Conservation (phyloP, 495 filamentous ascomycete genomes). For the Tetracladium marchalianum region DNA sequence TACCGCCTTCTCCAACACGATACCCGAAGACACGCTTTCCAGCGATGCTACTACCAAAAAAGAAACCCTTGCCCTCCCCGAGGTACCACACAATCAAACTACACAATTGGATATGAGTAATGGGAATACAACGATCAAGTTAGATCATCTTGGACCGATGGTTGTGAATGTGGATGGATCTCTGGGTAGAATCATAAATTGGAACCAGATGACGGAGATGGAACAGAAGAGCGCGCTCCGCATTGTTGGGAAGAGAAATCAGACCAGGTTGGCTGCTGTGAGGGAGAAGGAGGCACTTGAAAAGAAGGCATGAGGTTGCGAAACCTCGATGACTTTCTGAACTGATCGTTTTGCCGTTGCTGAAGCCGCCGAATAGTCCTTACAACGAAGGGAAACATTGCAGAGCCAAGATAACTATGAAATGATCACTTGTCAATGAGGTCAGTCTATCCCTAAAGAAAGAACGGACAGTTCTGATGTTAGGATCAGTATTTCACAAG, state of each 20-base stretch:
- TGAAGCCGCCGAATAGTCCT: no score
- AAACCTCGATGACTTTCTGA: no score
- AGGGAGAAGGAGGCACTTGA: slow-evolving; percentile 22
- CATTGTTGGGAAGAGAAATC: slow-evolving; percentile 53
- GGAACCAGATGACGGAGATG: slow-evolving; percentile 53
- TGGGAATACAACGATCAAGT: slow-evolving; percentile 31
- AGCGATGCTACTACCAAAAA: not conserved
- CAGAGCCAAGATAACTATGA: no score
- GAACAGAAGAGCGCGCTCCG: slow-evolving; percentile 53
- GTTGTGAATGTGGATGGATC: slow-evolving; percentile 60
- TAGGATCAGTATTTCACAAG: no score
- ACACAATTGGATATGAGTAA: slow-evolving; percentile 37
- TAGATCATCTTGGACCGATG: slow-evolving; percentile 55
- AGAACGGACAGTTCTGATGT: no score
- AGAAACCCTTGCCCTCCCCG: slow-evolving; percentile 17
- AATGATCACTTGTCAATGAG: no score
- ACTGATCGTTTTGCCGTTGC: no score
- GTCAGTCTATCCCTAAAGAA: no score
- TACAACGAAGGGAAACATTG: no score
- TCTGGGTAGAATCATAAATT: slow-evolving; percentile 55
- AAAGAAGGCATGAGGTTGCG: no score
- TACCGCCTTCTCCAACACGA: not conserved
- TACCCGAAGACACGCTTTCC: not conserved
- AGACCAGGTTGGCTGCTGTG: slow-evolving; percentile 45
- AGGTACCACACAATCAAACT: slow-evolving; percentile 1